A percentile compares a stretch with the other conserved stretches of the same genome.
Evolutionary conservation across 345 rosid species (phyloP).

Genomic region (Citrus reticulata): DNA sequence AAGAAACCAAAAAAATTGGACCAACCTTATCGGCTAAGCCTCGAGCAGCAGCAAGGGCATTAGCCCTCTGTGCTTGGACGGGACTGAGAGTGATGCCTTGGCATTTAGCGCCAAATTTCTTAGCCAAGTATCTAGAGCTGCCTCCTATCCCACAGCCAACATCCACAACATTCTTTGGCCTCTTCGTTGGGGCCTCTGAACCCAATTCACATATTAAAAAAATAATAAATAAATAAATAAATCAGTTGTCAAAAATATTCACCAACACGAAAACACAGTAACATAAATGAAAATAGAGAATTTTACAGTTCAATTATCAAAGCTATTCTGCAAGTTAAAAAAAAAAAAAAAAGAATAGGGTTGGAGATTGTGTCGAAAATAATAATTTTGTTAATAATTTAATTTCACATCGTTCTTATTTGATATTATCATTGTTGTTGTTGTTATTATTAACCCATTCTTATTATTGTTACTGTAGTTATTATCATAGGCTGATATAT

Average conservation of each 20-base stretch:
- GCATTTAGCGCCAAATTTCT: slow-evolving; percentile 65
- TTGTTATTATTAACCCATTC: no score
- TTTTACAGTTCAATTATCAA: background rate
- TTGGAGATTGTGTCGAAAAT: no score
- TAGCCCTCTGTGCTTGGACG: slow-evolving; percentile 76
- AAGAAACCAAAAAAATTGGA: background rate
- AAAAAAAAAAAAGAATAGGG: no score
- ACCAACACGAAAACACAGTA: background rate
- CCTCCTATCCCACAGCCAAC: slow-evolving; percentile 98
- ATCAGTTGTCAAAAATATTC: background rate
- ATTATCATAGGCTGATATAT: background rate
- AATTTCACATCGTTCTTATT: background rate
- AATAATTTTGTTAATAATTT: no score
- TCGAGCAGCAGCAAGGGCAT: slow-evolving; percentile 59
- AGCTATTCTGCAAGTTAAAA: background rate
- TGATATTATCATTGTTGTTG: background rate
- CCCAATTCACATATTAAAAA: background rate
- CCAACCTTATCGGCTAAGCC: slow-evolving; percentile 57
- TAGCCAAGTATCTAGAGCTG: slow-evolving; percentile 77
- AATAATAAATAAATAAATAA: background rate
- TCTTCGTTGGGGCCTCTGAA: slow-evolving; percentile 31
- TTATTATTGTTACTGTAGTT: background rate
- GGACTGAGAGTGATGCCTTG: slow-evolving; percentile 83
- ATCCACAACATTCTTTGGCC: slow-evolving; percentile 70
- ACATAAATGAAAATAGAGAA: background rate